phyloP scores from a whole-genome alignment of 2,329 filamentous ascomycete genomes.

The Talaromyces verruculosus region DNA sequence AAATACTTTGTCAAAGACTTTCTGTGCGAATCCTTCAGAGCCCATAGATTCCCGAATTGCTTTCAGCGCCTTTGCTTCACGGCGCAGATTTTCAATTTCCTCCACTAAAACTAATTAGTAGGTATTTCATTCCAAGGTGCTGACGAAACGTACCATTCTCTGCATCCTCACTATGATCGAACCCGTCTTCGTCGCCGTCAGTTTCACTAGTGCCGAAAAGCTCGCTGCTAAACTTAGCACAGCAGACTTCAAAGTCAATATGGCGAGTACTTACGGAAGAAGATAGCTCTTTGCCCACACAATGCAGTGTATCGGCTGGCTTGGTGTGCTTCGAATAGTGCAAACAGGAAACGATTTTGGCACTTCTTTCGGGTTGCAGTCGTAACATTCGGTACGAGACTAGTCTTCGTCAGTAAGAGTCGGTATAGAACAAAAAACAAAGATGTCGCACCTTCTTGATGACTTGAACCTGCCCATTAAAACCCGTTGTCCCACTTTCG shows the following conservation, averaged over 20 bases:
- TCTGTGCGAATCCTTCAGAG: slow-evolving; percentile 70
- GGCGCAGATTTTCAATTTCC: slow-evolving; percentile 83
- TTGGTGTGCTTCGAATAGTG: slow-evolving; percentile 94
- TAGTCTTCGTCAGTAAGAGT: slow-evolving; percentile 48
- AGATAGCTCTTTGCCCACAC: slow-evolving; percentile 98
- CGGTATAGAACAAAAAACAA: background rate
- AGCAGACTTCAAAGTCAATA: background rate
- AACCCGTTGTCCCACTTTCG: slow-evolving; percentile 95
- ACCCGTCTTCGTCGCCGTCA: slow-evolving; percentile 61
- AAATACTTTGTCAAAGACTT: slow-evolving; percentile 93
- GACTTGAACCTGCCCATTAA: slow-evolving; percentile 95
- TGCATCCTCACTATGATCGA: slow-evolving; percentile 76
- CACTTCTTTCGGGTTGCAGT: slow-evolving; percentile 84
- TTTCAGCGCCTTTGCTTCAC: slow-evolving; percentile 80
- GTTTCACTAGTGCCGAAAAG: slow-evolving; percentile 92
- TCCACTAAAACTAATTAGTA: slow-evolving; percentile 49
- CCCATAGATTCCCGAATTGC: slow-evolving; percentile 79
- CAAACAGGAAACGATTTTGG: slow-evolving; percentile 95
- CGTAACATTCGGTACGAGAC: slow-evolving; percentile 83
- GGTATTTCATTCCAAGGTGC: background rate
- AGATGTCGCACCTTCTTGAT: slow-evolving; percentile 68
- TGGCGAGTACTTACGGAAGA: slow-evolving; percentile 60
- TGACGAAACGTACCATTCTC: slow-evolving; percentile 64
- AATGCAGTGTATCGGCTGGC: slow-evolving; percentile 96
- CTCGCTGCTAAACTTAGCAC: slow-evolving; percentile 55